Evolutionary conservation across 1,139 yeast genomes (phyloP).

Genomic region (Chernovozyma aurita): DNA sequence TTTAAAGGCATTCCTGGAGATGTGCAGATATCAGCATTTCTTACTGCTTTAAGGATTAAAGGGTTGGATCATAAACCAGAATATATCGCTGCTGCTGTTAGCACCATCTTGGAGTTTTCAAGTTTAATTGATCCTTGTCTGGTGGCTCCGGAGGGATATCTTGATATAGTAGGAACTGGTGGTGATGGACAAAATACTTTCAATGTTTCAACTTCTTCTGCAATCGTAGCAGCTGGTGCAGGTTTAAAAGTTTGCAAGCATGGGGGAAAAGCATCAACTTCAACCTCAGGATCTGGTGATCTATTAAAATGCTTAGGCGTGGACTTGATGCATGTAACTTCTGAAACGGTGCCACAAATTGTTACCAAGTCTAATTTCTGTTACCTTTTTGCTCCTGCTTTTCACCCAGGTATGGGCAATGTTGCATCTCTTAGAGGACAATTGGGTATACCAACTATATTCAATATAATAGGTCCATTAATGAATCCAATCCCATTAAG

Average conservation of each 20-base stretch:
- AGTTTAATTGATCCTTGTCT: conserved; percentile 39
- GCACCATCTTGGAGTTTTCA: conserved; percentile 61
- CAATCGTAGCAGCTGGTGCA: conserved; percentile 91
- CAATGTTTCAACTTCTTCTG: conserved; percentile 92
- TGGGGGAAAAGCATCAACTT: conserved; percentile 95
- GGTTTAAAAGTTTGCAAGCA: conserved; percentile 81
- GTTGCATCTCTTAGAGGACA: conserved; percentile 74
- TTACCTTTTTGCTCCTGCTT: conserved; percentile 87
- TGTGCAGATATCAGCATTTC: conserved; percentile 72
- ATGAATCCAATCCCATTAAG: conserved; percentile 84
- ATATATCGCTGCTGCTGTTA: conserved; percentile 82
- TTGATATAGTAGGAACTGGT: conserved; percentile 96
- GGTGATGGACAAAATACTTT: conserved; percentile 98
- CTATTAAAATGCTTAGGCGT: conserved; percentile 73
- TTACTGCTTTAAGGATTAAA: conserved; percentile 67
- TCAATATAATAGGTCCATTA: conserved; percentile 89
- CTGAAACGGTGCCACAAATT: conserved; percentile 59
- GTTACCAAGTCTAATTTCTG: conserved; percentile 57
- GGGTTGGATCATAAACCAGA: conserved; percentile 82
- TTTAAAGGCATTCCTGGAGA: conserved; percentile 60
- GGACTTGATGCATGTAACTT: conserved; percentile 64
- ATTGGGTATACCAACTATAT: conserved; percentile 86
- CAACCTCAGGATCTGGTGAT: conserved; percentile 92
- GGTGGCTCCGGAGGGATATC: conserved; percentile 51
- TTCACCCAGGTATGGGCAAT: conserved; percentile 88